Evolutionary conservation across 192 early-diverging fungal species (phyloP), one percentile per base, ranked within the genome.

Genomic region (Powellomyces hirtus): DNA sequence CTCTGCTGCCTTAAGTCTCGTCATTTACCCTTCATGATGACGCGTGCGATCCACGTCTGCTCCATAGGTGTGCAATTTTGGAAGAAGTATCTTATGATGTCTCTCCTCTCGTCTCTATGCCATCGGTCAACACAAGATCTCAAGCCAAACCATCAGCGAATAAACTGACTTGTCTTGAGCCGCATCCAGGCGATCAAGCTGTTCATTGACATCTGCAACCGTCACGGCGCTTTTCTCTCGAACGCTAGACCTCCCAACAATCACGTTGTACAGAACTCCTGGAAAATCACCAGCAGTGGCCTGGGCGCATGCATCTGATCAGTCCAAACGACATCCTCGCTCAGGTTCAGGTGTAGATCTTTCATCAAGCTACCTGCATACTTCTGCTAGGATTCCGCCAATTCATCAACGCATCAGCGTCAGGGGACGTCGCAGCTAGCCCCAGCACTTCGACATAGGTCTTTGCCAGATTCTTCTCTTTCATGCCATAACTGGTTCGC

Each of bases 31-130:
- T 87, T 90, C 29, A 91, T 72, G 62, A 93, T 88, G 37, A 92
- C 88, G 1, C 90, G 70, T 7, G 85, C 81, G 4, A 92, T 73
- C 92, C 92, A 93, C 35, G 83, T 85, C 68, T 92, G 89, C 66
- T 93, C 90, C 36, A 75, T 37, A 1, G 89, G 64, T 3, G 90
- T 85, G 63, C 83, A 89, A 34, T 86, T 67, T 26, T 74, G 68
- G 26, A 88, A 79, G 22, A 90, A 72, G 38, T 50, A 79, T 36
- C 74, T 66, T 42, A 92, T 79, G 10, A 89, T 61, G 0, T 80
- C 64, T 36, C 75, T 36, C 37, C 67, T 35, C 73, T 84, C 50
- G 62, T 62, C 7, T 68, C 80, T 80, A 67, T 71, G 61, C 10
- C 22, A 27, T 33, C 30, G 10, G 24, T 14, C 29, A 42, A 42